Evolutionary conservation across 345 rosid species (phyloP), one percentile per base, ranked within the genome.

Genomic region (Toxicodendron radicans): DNA sequence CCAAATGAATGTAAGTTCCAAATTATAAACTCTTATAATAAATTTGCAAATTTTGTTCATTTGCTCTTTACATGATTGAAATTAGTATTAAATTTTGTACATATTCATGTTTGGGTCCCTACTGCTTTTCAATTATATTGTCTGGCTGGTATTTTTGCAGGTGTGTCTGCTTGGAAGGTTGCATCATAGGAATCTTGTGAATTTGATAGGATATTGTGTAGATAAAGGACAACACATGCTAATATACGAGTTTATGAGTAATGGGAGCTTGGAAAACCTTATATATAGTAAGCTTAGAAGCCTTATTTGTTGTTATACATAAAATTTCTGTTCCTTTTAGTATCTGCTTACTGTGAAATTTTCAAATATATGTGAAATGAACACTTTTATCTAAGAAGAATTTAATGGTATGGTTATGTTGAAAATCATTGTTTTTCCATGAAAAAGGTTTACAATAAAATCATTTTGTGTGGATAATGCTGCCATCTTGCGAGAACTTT

Each of bases 171-270:
- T 95, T 7, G 96, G 99, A 71, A 89, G 99, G 83, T 83, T 95
- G 77, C 99, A 95, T 86, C 98, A 95, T 79, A 80, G 99, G 32
- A 91, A 91, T 81, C 97, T 95, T 64, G 99, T 95, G 81, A 95
- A 95, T 83, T 83, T 95, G 85, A 73, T 90, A 46, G 99, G 99
- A 73, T 90, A 90, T 80, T 91, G 98, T 70, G 81, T 87, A 2
- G 98, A 95, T 73, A 95, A 91, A 86, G 95, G 95, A 66, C 87
- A 87, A 27, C 81, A 56, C 79, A 91, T 95, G 88, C 74, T 95
- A 77, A 81, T 95, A 20, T 95, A 95, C 72, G 96, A 93, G 89
- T 93, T 86, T 92, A 95, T 95, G 99, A 90, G 93, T 84, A 93
- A 90, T 57, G 99, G 99, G 68, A 95, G 98, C 83, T 79, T 93